These are phyloP conservation scores for Leishmania braziliensis DNA, from an alignment of 208 protist genomes.

Conservation along the genomic window DNA sequence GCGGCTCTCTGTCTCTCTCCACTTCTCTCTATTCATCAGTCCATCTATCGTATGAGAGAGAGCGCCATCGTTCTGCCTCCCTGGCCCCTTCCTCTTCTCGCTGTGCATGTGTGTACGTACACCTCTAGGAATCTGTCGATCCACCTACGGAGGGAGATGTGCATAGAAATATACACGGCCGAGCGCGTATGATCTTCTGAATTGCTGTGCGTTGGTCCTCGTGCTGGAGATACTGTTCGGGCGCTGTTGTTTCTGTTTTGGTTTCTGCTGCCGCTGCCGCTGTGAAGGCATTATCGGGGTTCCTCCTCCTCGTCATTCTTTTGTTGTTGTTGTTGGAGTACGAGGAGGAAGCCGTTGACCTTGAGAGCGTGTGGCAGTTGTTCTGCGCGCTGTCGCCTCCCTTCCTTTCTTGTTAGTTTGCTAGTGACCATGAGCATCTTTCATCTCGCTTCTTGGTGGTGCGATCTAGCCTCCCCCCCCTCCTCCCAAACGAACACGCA, in stretches of 20 bases:
- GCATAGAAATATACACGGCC: background rate
- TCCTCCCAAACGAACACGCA: background rate
- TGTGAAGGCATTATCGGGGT: background rate
- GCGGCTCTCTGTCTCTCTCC: constrained; percentile 18
- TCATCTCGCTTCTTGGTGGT: background rate
- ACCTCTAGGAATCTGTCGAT: constrained; percentile 3
- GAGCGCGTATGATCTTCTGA: background rate
- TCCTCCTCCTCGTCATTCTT: background rate
- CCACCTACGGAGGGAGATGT: too few species aligned
- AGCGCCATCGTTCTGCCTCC: constrained; percentile 10
- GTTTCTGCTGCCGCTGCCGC: background rate
- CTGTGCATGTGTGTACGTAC: background rate
- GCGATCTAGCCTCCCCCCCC: background rate
- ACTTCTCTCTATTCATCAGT: constrained; percentile 18
- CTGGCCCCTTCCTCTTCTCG: constrained; percentile 16
- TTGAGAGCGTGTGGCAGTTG: background rate
- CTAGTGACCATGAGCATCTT: background rate
- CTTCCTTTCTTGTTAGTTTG: background rate
- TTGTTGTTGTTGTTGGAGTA: background rate
- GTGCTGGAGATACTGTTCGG: background rate
- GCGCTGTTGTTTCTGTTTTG: constrained; percentile 5
- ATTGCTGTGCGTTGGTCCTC: background rate
- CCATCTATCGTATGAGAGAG: constrained; percentile 12
- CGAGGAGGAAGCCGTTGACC: background rate
- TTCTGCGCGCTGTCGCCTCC: background rate